Base-by-base conservation (phyloP, 768 basidiomycete species). In the Kwoniella dejecticola region DNA sequence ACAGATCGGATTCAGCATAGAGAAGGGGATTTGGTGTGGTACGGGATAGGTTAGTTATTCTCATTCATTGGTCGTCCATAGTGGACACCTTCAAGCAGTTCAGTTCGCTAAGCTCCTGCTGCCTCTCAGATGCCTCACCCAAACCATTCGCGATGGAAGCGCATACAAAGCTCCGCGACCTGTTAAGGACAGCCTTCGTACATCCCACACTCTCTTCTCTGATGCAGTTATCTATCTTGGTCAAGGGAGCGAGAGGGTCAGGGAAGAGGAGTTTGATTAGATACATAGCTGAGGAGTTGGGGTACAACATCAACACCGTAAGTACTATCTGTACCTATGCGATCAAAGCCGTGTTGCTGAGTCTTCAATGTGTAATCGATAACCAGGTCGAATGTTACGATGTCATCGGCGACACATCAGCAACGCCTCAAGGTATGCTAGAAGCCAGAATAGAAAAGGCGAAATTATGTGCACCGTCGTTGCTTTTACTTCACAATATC, bases 341-440 rank as follows among this genome's bases (percentile, higher is more conserved):
- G n/a, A n/a, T n/a, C n/a, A n/a, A n/a, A n/a, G n/a, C n/a, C n/a
- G n/a, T n/a, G n/a, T 41, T 23, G 13, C 33, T 26, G 52, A 8
- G 17, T 36, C 47, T 19, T 56, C 50, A n/a, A n/a, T n/a, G n/a
- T n/a, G n/a, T n/a, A n/a, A n/a, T n/a, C n/a, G n/a, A n/a, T 24
- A 6, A 3, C 15, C 63, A 97, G 93, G 82, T 95, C 45, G 87
- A 96, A 64, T 94, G 91, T 74, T 97, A 86, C 74, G 85, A 90
- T 55, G 70, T 93, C 4, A 70, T 93, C 6, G 89, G 88, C 2
- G 94, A 98, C 49, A 88, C 83, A 42, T 85, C 88, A 44, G 80
- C 81, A 1, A 88, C 88, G 67, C 90, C 90, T 0, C 88, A 90
- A 70, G 89, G 84, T 1, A 83, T 82, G 1, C 80, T 98, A 0